Evolutionary conservation across 345 rosid species (phyloP).

Genomic region (Ceriops zippeliana): DNA sequence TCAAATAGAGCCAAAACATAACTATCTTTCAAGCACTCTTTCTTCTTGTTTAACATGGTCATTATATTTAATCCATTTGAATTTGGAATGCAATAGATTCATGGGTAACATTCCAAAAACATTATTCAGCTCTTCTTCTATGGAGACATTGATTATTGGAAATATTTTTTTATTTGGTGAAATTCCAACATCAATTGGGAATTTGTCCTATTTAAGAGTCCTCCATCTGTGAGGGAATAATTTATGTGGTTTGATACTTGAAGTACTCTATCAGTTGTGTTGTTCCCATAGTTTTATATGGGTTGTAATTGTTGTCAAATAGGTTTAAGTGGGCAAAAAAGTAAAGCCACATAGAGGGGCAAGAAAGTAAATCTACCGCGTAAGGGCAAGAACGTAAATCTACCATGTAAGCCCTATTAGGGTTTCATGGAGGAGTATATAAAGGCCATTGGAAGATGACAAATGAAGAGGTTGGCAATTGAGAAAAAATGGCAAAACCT

Average conservation of each 20-base stretch:
- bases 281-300: no score
- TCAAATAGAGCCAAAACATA: neutral
- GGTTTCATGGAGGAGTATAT: no score
- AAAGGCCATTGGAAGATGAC: no score
- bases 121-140: neutral
- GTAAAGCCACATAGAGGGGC: no score
- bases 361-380: no score
- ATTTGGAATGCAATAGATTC: neutral
- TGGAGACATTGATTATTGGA: neutral
- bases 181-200: neutral
- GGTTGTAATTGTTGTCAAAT: no score
- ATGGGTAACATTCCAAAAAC: neutral
- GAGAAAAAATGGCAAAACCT: no score
- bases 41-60: slow-evolving; percentile 1
- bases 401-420: no score
- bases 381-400: no score
- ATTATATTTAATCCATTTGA: neutral
- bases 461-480: no score
- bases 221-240: neutral
- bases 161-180: neutral
- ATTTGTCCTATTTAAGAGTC: neutral
- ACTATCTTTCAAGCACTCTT: neutral
- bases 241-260: neutral
- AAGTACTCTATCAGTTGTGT: neutral
- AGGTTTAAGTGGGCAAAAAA: no score